Percentiles rank a stretch among this genome's conserved stretches.
Conservation (phyloP, 2,329 filamentous ascomycete genomes). For the Fusarium sp. region DNA sequence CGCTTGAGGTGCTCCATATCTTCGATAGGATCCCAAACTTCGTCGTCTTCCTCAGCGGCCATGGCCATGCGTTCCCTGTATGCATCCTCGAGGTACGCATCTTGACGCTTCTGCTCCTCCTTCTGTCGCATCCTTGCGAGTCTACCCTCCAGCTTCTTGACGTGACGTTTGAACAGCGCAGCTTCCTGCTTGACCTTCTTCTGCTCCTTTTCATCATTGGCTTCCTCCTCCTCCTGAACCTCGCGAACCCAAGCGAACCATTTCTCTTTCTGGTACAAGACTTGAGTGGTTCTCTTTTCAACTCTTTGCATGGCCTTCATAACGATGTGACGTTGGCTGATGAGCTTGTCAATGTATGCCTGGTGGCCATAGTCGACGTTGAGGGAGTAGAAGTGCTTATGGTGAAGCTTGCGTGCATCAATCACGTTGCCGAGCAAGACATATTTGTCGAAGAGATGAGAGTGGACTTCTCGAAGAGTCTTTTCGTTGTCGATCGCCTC, state of each 20-base stretch:
- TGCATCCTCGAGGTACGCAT: constrained; percentile 45
- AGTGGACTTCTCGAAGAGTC: constrained; percentile 26
- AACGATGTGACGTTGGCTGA: constrained; percentile 35
- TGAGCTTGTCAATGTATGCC: constrained; percentile 43
- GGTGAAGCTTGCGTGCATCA: constrained; percentile 42
- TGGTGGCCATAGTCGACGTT: constrained; percentile 43
- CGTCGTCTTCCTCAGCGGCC: constrained; percentile 37
- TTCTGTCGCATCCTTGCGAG: constrained; percentile 31
- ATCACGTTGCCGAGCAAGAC: constrained; percentile 40
- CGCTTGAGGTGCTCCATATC: constrained; percentile 40
- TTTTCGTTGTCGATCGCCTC: constrained; percentile 15
- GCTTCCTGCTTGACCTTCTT: constrained; percentile 47
- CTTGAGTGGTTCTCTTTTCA: constrained; percentile 29
- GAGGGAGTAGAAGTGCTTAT: constrained; percentile 43
- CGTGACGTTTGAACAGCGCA: constrained; percentile 43
- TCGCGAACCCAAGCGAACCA: constrained; percentile 43
- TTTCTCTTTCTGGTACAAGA: constrained; percentile 40
- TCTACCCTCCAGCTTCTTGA: constrained; percentile 40
- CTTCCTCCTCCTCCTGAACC: constrained; percentile 41
- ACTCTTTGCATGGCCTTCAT: constrained; percentile 31
- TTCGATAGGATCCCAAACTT: constrained; percentile 46
- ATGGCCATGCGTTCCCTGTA: constrained; percentile 39
- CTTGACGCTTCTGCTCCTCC: constrained; percentile 44
- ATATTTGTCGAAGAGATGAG: constrained; percentile 40
- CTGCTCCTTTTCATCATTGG: constrained; percentile 43